A percentile compares a stretch with the other conserved stretches of the same genome.
Evolutionary conservation across 208 protist species (phyloP).

Genomic region (Leishmania turanica): DNA sequence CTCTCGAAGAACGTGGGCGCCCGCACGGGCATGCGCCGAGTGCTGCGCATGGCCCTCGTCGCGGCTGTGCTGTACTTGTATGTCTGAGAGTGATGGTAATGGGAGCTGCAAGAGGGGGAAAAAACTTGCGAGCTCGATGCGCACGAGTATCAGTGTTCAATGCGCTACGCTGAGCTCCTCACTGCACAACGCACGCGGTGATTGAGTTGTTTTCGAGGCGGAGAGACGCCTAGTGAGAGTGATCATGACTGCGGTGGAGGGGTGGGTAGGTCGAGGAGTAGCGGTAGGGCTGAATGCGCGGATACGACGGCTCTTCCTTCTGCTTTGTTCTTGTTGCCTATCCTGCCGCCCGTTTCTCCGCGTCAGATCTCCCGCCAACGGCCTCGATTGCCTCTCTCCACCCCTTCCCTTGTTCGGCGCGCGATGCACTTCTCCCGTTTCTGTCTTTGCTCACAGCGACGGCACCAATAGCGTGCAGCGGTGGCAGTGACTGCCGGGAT

Average conservation of each 20-base stretch:
- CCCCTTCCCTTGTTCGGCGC: background rate
- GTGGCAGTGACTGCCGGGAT: background rate
- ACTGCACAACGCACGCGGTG: background rate
- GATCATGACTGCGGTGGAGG: background rate
- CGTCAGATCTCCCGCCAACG: background rate
- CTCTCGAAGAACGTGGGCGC: constrained; percentile 38
- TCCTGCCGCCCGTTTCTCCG: too few species aligned
- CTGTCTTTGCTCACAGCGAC: background rate
- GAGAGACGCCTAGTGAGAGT: background rate
- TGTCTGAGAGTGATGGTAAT: background rate
- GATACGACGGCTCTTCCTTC: background rate
- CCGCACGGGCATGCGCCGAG: constrained; percentile 30
- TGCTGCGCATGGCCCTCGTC: constrained; percentile 34
- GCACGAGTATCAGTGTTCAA: background rate
- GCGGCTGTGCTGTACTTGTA: constrained; percentile 42
- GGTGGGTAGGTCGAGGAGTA: background rate
- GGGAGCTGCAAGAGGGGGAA: background rate
- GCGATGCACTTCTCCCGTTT: background rate
- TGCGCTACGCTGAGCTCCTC: background rate
- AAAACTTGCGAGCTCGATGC: background rate
- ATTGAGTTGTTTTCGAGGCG: background rate
- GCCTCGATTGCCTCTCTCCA: background rate
- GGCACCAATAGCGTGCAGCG: background rate
- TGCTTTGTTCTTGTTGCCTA: background rate
- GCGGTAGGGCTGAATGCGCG: background rate